Evolutionary conservation across 2,329 filamentous ascomycete genomes (phyloP), one percentile per base, ranked within the genome.

Genomic region (Ophiostoma ips): DNA sequence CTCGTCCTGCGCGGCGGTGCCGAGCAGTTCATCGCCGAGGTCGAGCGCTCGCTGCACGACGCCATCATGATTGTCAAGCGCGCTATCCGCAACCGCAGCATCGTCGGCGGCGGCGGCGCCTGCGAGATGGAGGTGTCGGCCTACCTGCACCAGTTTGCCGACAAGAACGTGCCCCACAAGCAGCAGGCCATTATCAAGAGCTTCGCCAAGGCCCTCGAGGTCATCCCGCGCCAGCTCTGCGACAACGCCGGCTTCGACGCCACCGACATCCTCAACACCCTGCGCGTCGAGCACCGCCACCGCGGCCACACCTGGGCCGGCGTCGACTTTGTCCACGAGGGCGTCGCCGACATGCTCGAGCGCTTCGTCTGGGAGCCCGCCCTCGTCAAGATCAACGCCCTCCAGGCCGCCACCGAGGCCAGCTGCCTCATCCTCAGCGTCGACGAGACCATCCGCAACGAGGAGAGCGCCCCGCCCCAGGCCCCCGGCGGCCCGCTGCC

Each of bases 31-130:
- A 98, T 98, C 60, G 92, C 92, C 52, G 92, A 98, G 68, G 92
- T 95, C 2, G 92, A 98, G 73, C 86, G 92, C 56, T 95, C 87
- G 63, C 77, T 98, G 58, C 92, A 98, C 73, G 92, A 98, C 62
- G 92, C 92, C 59, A 96, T 98, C 69, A 98, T 98, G 92, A 95
- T 98, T 62, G 92, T 98, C 63, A 96, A 96, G 79, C 88, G 94
- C 55, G 87, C 92, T 28, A 87, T 96, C 68, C 87, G 87, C 72
- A 94, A 96, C 74, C 83, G 83, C 63, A 85, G 79, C 63, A 95
- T 98, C 57, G 92, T 98, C 24, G 92, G 89, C 43, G 92, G 92
- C 60, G 92, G 92, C 60, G 92, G 92, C 64, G 90, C 92, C 16
- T 81, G 76, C 60, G 92, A 98, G 74, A 96, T 98, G 90, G 92